Conservation (phyloP, 805 yeast species). For the Candida morakotiae region DNA sequence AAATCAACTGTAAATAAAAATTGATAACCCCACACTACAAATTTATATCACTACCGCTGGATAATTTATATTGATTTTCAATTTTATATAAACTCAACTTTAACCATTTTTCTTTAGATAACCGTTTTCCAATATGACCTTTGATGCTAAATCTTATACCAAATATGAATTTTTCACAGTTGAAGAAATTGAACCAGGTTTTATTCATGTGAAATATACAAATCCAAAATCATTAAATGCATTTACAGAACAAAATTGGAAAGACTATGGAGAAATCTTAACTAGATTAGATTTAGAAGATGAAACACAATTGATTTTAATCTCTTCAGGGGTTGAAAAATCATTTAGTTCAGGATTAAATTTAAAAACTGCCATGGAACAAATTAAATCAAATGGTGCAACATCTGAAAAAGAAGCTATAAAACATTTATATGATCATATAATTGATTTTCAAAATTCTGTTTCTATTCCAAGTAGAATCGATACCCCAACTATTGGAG, state of each 20-base stretch:
- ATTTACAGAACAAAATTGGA: conserved; percentile 52
- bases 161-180: conserved; percentile 33
- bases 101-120: background rate
- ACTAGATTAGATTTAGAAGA: conserved; percentile 39
- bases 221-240: conserved; percentile 61
- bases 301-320: conserved; percentile 46
- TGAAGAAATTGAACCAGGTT: conserved; percentile 39
- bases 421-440: conserved; percentile 20
- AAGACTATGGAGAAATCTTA: conserved; percentile 50
- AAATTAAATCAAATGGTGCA: background rate
- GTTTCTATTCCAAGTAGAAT: conserved; percentile 47
- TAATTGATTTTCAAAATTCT: conserved; percentile 56
- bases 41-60: conserved; percentile 1
- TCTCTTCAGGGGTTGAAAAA: conserved; percentile 52
- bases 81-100: too few relatives aligned
- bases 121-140: conserved; percentile 15
- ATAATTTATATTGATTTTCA: background rate
- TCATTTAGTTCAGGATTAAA: conserved; percentile 68
- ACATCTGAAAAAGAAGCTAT: conserved; percentile 10
- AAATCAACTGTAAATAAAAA: background rate
- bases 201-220: conserved; percentile 57
- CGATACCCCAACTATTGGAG: conserved; percentile 59
- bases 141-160: conserved; percentile 16
- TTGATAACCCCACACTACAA: background rate
- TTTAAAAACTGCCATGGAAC: conserved; percentile 31